Base-by-base conservation (phyloP, 352 stramenopile genomes). In the Pythium grandisporangium region DNA sequence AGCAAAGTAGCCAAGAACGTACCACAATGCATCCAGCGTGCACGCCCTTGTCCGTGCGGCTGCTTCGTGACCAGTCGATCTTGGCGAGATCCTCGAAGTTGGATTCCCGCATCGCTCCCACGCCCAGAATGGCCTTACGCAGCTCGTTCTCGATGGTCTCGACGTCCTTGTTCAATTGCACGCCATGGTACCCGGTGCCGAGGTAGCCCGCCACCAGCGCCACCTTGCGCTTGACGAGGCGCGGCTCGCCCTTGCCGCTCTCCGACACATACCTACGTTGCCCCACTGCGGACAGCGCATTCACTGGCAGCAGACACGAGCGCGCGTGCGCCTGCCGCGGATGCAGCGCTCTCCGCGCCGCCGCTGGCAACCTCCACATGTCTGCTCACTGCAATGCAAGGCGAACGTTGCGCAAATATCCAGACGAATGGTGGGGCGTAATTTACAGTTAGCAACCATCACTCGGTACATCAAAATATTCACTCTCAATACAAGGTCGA, bases 11-110 rank as follows among this genome's bases (percentile, higher is more conserved):
- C 10, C 3, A 13, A 24, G 12, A 2, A 81, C 72, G 55, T 45
- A 92, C 78, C 51, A 96, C 84, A 46, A 94, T 95, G 61, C 74
- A 87, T 20, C 78, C 62, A 5, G 87, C 87, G 48, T 96, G 87
- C 30, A 96, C 87, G 22, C 87, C 85, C 46, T 96, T 96, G 62
- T 96, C 87, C 19, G 87, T 96, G 19, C 87, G 78, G 30, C 77
- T 93, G 64, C 80, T 94, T 21, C 84, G 60, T 11, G 84, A 72
- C 85, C 85, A 96, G 53, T 89, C 81, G 42, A 96, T 93, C 60
- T 95, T 95, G 50, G 48, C 57, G 50, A 94, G 40, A 51, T 95
- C 72, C 32, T 71, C 81, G 30, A 92, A 89, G 53, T 95, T 95
- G 30, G 74, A 92, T 51, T 92, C 78, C 29, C 73, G 74, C 54